Base-by-base conservation (phyloP, 345 rosid species). In the Lumnitzera littorea region DNA sequence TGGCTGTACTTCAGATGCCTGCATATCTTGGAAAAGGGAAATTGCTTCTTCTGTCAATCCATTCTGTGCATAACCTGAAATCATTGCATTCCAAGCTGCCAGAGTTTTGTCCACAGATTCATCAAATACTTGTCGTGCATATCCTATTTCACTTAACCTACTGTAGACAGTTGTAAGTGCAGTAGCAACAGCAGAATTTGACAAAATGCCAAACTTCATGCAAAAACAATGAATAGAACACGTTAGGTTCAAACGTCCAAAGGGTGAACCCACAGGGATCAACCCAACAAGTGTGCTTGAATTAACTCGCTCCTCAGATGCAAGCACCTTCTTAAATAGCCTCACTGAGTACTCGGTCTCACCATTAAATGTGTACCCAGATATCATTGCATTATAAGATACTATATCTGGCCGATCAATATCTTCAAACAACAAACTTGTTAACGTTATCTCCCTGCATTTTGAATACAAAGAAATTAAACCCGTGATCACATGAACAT, bases 71-170 rank as follows among this genome's bases (percentile, higher is more conserved):
- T 82, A 89, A 61, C 96, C 96, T 2, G 96, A 68, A 53, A 89
- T 82, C 87, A 89, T 86, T 60, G 96, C 85, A 69, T 84, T 89
- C 96, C 96, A 89, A 55, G 86, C 82, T 51, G 94, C 86, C 67
- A 86, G 72, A 69, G 81, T 77, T 75, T 78, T 89, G 24, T 78
- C 80, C 7, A 57, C 62, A 51, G 89, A 70, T 47, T 79, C 87
- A 51, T 84, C 78, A 52, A 89, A 89, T 51, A 81, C 58, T 50
- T 67, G 62, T 29, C 80, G 62, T 2, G 94, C 91, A 46, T 70
- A 64, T 72, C 76, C 79, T 58, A 81, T 80, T 70, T 84, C 89
- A 71, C 84, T 81, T 64, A 75, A 57, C 72, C 85, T 84, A 61
- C 81, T 64, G 58, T 84, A 89, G 41, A 76, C 85, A 20, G 96